These are phyloP conservation scores for Penicillium sp. DNA, from an alignment of 2,329 filamentous ascomycete species.

Conservation along the genomic window DNA sequence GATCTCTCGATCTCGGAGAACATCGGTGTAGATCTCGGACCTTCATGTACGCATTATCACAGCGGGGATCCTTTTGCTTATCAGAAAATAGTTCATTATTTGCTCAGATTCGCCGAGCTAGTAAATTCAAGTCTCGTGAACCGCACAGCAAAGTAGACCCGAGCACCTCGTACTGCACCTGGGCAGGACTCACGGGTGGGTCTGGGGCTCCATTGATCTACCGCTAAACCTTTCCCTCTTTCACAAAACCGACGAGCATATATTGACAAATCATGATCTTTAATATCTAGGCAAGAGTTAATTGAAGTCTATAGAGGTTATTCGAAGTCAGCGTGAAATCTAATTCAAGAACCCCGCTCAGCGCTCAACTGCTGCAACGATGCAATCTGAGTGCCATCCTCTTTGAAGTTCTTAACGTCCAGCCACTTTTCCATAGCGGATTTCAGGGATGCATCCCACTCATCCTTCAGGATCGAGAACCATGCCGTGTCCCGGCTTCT, in stretches of 20 bases:
- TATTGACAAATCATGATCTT: not conserved
- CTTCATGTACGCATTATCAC: not conserved
- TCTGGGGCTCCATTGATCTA: not conserved
- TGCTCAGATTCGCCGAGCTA: too few relatives aligned
- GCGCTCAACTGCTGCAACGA: conserved; percentile 43
- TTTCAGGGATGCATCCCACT: conserved; percentile 63
- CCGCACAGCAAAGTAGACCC: too few relatives aligned
- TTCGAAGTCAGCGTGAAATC: too few relatives aligned
- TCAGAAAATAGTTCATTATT: not conserved
- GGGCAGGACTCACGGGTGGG: not conserved
- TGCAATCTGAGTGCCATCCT: conserved; percentile 53
- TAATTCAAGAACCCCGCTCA: not conserved
- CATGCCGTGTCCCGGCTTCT: conserved; percentile 61
- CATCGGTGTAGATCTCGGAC: conserved; percentile 3
- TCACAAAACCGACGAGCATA: not conserved
- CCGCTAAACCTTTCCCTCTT: not conserved
- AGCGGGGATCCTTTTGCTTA: not conserved
- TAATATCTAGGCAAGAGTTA: too few relatives aligned
- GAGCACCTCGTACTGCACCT: too few relatives aligned
- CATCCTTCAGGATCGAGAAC: conserved; percentile 60
- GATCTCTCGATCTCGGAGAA: conserved; percentile 3
- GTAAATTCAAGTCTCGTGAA: not conserved
- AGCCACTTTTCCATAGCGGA: conserved; percentile 58
- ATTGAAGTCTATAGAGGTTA: too few relatives aligned
- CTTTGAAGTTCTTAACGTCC: conserved; percentile 57